Conservation (phyloP, 2,329 filamentous ascomycete species). For the Bipolaris oryzae region DNA sequence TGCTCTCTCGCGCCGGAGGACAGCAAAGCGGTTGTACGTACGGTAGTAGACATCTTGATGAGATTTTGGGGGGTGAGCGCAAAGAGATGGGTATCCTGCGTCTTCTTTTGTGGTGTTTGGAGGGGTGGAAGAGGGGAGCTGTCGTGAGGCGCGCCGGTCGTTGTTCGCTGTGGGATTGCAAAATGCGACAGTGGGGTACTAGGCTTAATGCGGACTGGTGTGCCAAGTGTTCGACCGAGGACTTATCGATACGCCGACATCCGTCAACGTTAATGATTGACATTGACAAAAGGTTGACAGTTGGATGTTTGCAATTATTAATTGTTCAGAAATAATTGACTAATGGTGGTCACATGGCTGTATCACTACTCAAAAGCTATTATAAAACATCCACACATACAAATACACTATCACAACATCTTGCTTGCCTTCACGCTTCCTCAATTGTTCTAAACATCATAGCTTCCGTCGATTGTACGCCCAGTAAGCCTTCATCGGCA, state of each 20-base stretch:
- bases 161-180: constrained; percentile 9
- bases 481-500: constrained; percentile 79
- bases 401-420: too few relatives aligned
- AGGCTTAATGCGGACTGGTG: constrained; percentile 4
- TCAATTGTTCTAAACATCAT: constrained; percentile 4
- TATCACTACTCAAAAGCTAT: background rate
- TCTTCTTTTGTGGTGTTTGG: constrained; percentile 39
- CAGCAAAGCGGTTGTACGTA: constrained; percentile 99
- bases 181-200: constrained; percentile 14
- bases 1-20: constrained; percentile 58
- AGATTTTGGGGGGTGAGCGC: constrained; percentile 60
- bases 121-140: background rate
- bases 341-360: too few relatives aligned
- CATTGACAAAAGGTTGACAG: background rate
- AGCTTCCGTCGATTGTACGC: constrained; percentile 62
- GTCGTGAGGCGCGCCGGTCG: constrained; percentile 2
- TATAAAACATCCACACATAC: background rate
- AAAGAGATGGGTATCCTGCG: constrained; percentile 94
- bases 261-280: background rate
- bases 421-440: background rate
- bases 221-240: constrained; percentile 1
- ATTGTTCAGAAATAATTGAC: too few relatives aligned
- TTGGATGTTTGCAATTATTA: too few relatives aligned
- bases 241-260: background rate
- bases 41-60: constrained; percentile 81